These are phyloP conservation scores for Hypoxylon sp. DNA, from an alignment of 2,329 filamentous ascomycete species.

Conservation along the genomic window DNA sequence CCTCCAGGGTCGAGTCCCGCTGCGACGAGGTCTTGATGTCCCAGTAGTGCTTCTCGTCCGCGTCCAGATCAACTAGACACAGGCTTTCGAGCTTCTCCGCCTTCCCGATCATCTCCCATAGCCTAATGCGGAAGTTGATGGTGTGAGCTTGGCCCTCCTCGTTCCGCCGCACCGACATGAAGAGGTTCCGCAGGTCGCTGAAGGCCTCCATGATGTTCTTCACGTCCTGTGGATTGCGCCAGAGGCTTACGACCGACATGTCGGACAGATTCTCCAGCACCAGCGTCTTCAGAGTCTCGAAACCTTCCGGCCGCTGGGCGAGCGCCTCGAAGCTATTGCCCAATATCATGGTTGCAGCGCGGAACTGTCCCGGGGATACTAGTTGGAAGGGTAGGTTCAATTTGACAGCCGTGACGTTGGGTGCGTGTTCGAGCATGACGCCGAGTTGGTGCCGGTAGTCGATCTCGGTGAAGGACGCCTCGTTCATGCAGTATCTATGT, in stretches of 20 bases:
- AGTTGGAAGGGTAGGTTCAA: slow-evolving; percentile 68
- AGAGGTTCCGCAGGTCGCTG: slow-evolving; percentile 60
- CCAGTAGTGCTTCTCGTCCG: slow-evolving; percentile 55
- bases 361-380: slow-evolving; percentile 59
- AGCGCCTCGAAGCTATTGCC: slow-evolving; percentile 67
- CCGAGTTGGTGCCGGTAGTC: slow-evolving; percentile 62
- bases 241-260: slow-evolving; percentile 63
- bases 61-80: slow-evolving; percentile 63
- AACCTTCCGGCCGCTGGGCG: slow-evolving; percentile 62
- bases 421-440: slow-evolving; percentile 61
- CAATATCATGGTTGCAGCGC: slow-evolving; percentile 66
- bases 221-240: slow-evolving; percentile 67
- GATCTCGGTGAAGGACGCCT: slow-evolving; percentile 64
- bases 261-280: slow-evolving; percentile 67
- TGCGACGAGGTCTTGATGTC: slow-evolving; percentile 58
- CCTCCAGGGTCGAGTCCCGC: slow-evolving; percentile 56
- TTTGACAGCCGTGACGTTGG: slow-evolving; percentile 62
- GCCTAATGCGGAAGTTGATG: slow-evolving; percentile 60
- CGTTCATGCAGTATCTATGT: slow-evolving; percentile 64
- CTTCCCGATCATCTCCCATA: slow-evolving; percentile 66
- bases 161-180: slow-evolving; percentile 63
- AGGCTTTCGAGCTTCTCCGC: slow-evolving; percentile 62
- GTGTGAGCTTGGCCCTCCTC: slow-evolving; percentile 56
- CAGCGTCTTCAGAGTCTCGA: slow-evolving; percentile 60
- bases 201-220: slow-evolving; percentile 63